Conservation (phyloP, 164 flowering plant genomes). For the Vitis vinifera region DNA sequence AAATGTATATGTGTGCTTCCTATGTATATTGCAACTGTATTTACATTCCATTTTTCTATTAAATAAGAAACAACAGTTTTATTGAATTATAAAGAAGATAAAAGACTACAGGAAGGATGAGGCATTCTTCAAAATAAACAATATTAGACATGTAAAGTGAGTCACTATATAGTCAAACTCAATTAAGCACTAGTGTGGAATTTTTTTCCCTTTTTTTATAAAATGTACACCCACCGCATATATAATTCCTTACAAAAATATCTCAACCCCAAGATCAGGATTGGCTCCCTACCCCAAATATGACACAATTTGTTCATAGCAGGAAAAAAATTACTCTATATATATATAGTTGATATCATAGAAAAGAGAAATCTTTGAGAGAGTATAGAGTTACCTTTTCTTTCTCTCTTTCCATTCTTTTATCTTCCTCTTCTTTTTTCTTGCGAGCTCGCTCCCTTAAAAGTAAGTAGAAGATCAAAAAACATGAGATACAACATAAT, state of each 20-base stretch:
- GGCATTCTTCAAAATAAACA: no score
- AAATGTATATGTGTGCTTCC: no score
- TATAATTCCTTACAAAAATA: not conserved
- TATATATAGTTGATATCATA: not conserved
- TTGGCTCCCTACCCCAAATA: not conserved
- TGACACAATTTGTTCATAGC: not conserved
- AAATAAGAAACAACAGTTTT: no score
- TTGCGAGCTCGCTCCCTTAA: conserved; percentile 93
- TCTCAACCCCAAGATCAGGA: not conserved
- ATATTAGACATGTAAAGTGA: no score
- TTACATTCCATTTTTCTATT: no score
- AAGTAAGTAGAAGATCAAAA: conserved; percentile 5
- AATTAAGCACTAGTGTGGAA: not conserved
- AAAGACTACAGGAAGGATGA: no score
- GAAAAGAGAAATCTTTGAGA: not conserved
- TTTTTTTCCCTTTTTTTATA: no score
- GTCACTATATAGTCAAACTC: not conserved
- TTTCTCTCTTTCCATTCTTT: conserved; percentile 79
- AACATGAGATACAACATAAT: conserved; percentile 1
- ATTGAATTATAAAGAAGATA: no score
- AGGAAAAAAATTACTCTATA: not conserved
- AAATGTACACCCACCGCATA: not conserved
- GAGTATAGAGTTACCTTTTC: conserved; percentile 66
- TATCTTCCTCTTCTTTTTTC: conserved; percentile 98
- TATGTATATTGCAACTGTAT: no score